These are phyloP conservation scores for Elsinoe batatas DNA, from an alignment of 2,329 filamentous ascomycete genomes.

Conservation along the genomic window DNA sequence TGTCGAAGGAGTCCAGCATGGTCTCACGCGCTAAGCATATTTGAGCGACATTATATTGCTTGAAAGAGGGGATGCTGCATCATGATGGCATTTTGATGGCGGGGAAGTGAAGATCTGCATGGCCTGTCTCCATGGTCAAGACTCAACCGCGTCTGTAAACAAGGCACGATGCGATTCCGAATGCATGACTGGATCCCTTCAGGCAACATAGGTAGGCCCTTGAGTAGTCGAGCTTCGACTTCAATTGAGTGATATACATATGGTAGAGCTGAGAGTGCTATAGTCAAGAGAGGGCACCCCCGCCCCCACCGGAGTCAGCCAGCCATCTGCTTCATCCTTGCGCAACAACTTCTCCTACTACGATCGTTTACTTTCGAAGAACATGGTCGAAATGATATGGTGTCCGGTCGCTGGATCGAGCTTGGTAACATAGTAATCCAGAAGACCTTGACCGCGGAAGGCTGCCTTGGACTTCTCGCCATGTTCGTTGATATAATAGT, in stretches of 20 bases:
- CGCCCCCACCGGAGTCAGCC: no score
- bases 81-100: not conserved
- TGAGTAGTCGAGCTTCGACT: no score
- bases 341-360: not conserved
- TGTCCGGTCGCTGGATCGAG: not conserved
- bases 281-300: no score
- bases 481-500: constrained; percentile 3
- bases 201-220: no score
- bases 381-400: not conserved
- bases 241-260: no score
- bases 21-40: not conserved
- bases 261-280: no score
- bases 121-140: not conserved
- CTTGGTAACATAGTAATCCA: not conserved
- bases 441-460: not conserved
- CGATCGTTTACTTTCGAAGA: not conserved
- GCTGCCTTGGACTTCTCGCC: not conserved
- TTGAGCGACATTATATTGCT: not conserved
- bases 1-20: not conserved
- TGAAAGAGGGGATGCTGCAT: constrained; percentile 6
- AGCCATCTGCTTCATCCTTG: not conserved
- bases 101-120: constrained; percentile 9
- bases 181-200: not conserved
- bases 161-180: not conserved
- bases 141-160: not conserved